A percentile compares a stretch with the other conserved stretches of the same genome.
Conservation (phyloP, 495 filamentous ascomycete genomes). For the Penicillium tannophilum region DNA sequence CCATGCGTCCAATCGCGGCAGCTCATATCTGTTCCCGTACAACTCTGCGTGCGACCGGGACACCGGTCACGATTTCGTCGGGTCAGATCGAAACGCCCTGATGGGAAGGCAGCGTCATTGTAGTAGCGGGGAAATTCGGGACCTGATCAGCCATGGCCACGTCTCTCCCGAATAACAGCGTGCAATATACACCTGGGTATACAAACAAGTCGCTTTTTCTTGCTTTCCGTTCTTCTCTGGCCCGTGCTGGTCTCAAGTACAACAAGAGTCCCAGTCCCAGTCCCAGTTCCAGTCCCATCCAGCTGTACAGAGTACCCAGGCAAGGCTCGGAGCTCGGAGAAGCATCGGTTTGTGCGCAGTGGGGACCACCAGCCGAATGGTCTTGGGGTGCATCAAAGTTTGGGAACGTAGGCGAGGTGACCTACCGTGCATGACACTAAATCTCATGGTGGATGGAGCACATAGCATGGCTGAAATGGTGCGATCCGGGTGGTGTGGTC, state of each 20-base stretch:
- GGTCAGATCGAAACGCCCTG: slow-evolving; percentile 29
- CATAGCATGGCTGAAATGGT: slow-evolving; percentile 31
- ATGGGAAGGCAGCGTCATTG: neutral
- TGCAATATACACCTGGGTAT: too few species aligned
- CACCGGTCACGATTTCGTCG: slow-evolving; percentile 26
- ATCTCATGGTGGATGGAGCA: slow-evolving; percentile 27
- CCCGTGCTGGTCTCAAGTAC: neutral
- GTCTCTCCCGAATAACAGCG: neutral
- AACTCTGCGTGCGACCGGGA: slow-evolving; percentile 20
- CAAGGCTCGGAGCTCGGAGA: neutral
- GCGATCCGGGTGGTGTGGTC: slow-evolving; percentile 25
- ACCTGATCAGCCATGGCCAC: neutral
- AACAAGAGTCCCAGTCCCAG: neutral
- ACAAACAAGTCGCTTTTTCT: neutral
- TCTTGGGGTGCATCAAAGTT: slow-evolving; percentile 2
- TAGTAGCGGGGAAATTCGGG: slow-evolving; percentile 21
- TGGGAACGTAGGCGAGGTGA: slow-evolving; percentile 26
- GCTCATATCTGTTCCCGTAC: slow-evolving; percentile 20
- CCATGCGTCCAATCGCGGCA: slow-evolving; percentile 15
- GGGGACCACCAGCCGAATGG: slow-evolving; percentile 1
- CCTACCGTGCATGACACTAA: slow-evolving; percentile 34
- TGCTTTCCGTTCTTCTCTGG: neutral
- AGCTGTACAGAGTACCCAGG: neutral
- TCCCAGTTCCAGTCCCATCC: neutral
- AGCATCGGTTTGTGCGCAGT: neutral